Conservation (phyloP, 306 rosid species). For the Quercus cerris region DNA sequence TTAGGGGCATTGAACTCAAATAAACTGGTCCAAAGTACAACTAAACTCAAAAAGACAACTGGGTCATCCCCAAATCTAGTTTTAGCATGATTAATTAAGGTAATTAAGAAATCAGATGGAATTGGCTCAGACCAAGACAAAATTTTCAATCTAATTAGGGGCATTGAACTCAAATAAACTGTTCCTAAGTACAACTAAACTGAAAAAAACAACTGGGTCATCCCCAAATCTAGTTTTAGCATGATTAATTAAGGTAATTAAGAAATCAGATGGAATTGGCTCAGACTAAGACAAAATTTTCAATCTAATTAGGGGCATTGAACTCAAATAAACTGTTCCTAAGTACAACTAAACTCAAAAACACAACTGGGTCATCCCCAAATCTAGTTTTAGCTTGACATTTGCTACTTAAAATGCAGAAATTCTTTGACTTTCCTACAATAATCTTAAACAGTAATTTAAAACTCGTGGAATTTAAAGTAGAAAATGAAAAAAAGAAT, state of each 20-base stretch:
- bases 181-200: background rate
- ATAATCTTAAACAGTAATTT: background rate
- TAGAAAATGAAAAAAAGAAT: background rate
- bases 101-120: background rate
- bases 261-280: background rate
- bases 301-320: background rate
- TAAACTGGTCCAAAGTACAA: background rate
- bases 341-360: background rate
- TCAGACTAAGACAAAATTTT: background rate
- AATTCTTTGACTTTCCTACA: background rate
- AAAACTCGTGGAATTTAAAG: background rate
- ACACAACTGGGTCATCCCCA: background rate
- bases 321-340: background rate
- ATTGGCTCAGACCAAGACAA: background rate
- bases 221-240: too few species aligned
- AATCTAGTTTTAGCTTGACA: background rate
- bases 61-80: background rate
- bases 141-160: background rate
- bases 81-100: background rate
- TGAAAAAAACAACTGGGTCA: background rate
- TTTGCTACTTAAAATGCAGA: background rate
- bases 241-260: too few species aligned
- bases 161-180: background rate
- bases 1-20: background rate
- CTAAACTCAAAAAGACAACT: slow-evolving; percentile 4